Evolutionary conservation across 2,329 filamentous ascomycete genomes (phyloP).

Genomic region (Metarhizium robertsii): DNA sequence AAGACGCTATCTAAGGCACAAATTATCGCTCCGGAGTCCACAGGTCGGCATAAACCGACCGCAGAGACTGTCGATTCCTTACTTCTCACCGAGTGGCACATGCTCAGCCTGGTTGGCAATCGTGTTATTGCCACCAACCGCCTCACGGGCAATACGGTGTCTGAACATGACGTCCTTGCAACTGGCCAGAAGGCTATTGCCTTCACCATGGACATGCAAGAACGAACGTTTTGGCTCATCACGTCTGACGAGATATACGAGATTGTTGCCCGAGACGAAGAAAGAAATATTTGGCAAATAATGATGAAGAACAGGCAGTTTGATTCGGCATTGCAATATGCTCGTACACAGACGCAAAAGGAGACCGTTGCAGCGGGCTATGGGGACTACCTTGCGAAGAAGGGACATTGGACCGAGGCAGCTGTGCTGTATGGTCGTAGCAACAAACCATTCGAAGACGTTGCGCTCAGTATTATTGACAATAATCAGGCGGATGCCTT

Average conservation of each 20-base stretch:
- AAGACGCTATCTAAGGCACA: constrained; percentile 68
- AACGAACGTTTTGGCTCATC: constrained; percentile 97
- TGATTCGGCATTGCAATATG: constrained; percentile 78
- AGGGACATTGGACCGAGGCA: constrained; percentile 76
- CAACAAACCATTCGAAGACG: constrained; percentile 94
- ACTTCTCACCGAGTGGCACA: constrained; percentile 87
- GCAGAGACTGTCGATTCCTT: constrained; percentile 71
- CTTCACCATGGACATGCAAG: constrained; percentile 80
- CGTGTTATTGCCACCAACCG: constrained; percentile 79
- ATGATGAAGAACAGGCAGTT: constrained; percentile 83
- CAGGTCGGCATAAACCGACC: constrained; percentile 53
- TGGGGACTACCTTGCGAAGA: constrained; percentile 76
- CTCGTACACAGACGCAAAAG: constrained; percentile 69
- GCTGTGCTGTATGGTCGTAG: constrained; percentile 88
- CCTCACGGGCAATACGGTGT: constrained; percentile 75
- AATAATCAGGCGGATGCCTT: constrained; percentile 83
- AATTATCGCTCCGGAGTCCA: constrained; percentile 58
- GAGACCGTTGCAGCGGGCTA: constrained; percentile 88
- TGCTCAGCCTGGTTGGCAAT: constrained; percentile 73
- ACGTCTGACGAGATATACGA: constrained; percentile 88
- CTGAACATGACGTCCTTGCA: constrained; percentile 79
- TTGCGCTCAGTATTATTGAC: constrained; percentile 85
- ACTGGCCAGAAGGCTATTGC: constrained; percentile 72
- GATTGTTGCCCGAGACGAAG: constrained; percentile 82
- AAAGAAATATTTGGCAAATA: constrained; percentile 89